Evolutionary conservation across 805 yeast genomes (phyloP).

Genomic region (Vanderwaltozyma polyspora): DNA sequence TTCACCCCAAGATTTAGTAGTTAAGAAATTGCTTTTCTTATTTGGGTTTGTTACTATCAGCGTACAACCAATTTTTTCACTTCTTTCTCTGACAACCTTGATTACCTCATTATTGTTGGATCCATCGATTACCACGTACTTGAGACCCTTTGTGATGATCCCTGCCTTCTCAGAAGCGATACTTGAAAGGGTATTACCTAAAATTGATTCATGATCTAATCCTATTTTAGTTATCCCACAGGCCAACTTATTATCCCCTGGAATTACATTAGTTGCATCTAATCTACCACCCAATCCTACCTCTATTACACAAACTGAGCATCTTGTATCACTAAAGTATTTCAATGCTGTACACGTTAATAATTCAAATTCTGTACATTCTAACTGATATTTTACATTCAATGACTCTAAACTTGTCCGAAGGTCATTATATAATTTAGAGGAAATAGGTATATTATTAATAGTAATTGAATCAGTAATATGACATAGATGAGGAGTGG

Average conservation of each 20-base stretch:
- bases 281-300: slow-evolving; percentile 87
- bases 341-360: slow-evolving; percentile 78
- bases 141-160: slow-evolving; percentile 42
- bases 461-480: slow-evolving; percentile 69
- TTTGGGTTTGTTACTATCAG: slow-evolving; percentile 17
- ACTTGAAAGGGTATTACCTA: slow-evolving; percentile 53
- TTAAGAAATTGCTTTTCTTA: slow-evolving; percentile 5
- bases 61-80: slow-evolving; percentile 25
- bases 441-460: slow-evolving; percentile 45
- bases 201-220: slow-evolving; percentile 67
- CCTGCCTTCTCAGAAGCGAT: slow-evolving; percentile 85
- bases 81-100: slow-evolving; percentile 31
- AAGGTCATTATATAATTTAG: slow-evolving; percentile 34
- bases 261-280: slow-evolving; percentile 79
- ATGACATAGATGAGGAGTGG: slow-evolving; percentile 73
- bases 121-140: slow-evolving; percentile 59
- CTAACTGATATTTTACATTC: slow-evolving; percentile 34
- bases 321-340: slow-evolving; percentile 47
- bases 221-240: slow-evolving; percentile 80
- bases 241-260: slow-evolving; percentile 36
- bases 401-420: slow-evolving; percentile 32
- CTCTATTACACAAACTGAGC: slow-evolving; percentile 76
- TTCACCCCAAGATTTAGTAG: slow-evolving; percentile 24
- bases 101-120: slow-evolving; percentile 46
- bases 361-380: slow-evolving; percentile 82